Evolutionary conservation across 1,139 yeast genomes (phyloP), one percentile per base, ranked within the genome.

Genomic region (Debaryomycetaceae sp.): DNA sequence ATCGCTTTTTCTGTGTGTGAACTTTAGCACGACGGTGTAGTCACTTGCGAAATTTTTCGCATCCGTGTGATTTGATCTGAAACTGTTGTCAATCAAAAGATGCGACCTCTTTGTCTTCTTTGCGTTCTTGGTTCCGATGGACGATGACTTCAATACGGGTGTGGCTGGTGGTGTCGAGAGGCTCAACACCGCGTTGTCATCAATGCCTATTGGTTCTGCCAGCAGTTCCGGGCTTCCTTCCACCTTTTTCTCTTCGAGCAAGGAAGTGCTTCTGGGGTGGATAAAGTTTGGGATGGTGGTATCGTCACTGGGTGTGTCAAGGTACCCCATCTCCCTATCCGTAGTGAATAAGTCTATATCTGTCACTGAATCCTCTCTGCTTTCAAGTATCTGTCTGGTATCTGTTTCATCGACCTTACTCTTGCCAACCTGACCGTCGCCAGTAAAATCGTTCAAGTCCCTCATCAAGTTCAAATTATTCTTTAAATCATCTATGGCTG

Each of bases 101-200:
- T 34, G 28, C 5, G 40, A 33, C 17, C 37, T 38, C 8, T 34
- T 36, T 17, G 38, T 36, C 17, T 31, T 36, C 5, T 31, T 17
- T 6, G 6, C 6, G 4, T 11, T 22, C 18, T 31, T 31, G 17
- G 17, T 11, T 6, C 18, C 15, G 17, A 5, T 24, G 2, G 26
- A 22, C 7, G 36, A 34, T 9, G 30, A 19, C 16, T 33, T 33
- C 9, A 22, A 9, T 6, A 19, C 33, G 1, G 41, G 41, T 5
- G 41, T 39, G 4, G 38, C 31, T 29, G 41, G 41, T 30, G 41
- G 41, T 5, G 41, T 39, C 6, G 38, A 32, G 17, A 35, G 37
- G n/a, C 37, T 29, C 17, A 28, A 5, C 3, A 14, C 18, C 3
- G 29, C n/a, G 29, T 9, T n/a, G 29, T 22, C 11, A 22, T 22